Conservation (phyloP, 139 green algal species). For the Tetradesmus obliquus region DNA sequence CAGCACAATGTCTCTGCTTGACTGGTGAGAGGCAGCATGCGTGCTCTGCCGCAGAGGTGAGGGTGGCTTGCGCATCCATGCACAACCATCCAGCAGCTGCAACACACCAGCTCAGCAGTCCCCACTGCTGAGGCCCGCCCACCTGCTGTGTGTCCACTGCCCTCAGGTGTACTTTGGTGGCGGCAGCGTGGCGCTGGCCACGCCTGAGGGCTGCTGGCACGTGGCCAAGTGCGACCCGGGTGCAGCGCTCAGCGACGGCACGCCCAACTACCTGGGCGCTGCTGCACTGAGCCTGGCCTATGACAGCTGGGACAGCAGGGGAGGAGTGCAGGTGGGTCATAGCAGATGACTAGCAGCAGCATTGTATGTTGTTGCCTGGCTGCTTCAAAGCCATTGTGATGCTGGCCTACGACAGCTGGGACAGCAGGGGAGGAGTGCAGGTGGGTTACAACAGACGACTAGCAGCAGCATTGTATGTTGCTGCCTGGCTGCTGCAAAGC, state of each 20-base stretch:
- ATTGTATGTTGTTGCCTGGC: too few relatives aligned
- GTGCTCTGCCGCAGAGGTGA: background rate
- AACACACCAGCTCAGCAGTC: background rate
- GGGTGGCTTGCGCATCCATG: background rate
- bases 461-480: too few relatives aligned
- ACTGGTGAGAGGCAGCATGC: background rate
- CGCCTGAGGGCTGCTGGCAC: constrained; percentile 45
- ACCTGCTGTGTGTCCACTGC: background rate
- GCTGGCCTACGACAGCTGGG: constrained; percentile 28
- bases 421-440: constrained; percentile 30
- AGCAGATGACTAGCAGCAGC: too few relatives aligned
- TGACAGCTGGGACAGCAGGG: constrained; percentile 37
- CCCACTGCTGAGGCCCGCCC: background rate
- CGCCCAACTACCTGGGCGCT: constrained; percentile 40
- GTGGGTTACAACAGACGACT: background rate
- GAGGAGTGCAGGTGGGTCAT: constrained; percentile 9
- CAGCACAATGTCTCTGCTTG: background rate
- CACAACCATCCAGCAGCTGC: background rate
- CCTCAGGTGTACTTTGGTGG: constrained; percentile 47
- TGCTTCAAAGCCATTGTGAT: background rate
- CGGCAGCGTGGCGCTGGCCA: constrained; percentile 32
- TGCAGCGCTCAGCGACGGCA: constrained; percentile 33
- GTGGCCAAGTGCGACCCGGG: constrained; percentile 37
- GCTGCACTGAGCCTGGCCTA: constrained; percentile 28
- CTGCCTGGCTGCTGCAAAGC: too few relatives aligned